Conservation (phyloP, 805 yeast genomes). For the Monosporozyma yasuniensis region DNA sequence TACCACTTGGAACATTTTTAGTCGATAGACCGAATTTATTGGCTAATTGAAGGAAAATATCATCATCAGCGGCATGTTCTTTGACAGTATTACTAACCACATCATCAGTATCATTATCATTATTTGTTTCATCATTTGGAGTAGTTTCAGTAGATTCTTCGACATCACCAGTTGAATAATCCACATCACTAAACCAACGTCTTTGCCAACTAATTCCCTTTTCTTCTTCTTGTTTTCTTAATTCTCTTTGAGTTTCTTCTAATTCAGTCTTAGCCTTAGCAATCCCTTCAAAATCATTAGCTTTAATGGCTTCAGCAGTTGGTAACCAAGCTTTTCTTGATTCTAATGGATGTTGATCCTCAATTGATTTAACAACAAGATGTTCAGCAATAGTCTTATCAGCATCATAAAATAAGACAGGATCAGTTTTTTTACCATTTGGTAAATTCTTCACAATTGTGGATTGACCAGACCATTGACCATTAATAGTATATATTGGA, state of each 20-base stretch:
- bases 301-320: conserved; percentile 80
- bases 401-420: conserved; percentile 55
- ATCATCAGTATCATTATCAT: conserved; percentile 15
- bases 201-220: conserved; percentile 63
- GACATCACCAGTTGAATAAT: conserved; percentile 28
- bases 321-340: conserved; percentile 86
- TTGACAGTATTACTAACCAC: neutral
- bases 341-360: conserved; percentile 73
- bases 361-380: conserved; percentile 70
- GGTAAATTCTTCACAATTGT: conserved; percentile 47
- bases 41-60: conserved; percentile 37
- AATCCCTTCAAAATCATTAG: conserved; percentile 69
- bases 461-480: conserved; percentile 91
- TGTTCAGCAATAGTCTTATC: conserved; percentile 43
- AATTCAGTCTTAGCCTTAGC: conserved; percentile 67
- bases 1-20: conserved; percentile 62
- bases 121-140: conserved; percentile 6
- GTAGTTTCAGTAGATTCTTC: conserved; percentile 12
- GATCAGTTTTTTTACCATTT: conserved; percentile 8
- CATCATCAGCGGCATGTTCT: conserved; percentile 24
- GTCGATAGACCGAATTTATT: conserved; percentile 48
- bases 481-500: conserved; percentile 71
- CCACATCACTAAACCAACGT: conserved; percentile 67
- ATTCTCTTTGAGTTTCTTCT: conserved; percentile 80
- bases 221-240: conserved; percentile 66